Percentiles rank a stretch among this genome's conserved stretches.
phyloP scores from a whole-genome alignment of 495 filamentous ascomycete species.

The Platismatia glauca region DNA sequence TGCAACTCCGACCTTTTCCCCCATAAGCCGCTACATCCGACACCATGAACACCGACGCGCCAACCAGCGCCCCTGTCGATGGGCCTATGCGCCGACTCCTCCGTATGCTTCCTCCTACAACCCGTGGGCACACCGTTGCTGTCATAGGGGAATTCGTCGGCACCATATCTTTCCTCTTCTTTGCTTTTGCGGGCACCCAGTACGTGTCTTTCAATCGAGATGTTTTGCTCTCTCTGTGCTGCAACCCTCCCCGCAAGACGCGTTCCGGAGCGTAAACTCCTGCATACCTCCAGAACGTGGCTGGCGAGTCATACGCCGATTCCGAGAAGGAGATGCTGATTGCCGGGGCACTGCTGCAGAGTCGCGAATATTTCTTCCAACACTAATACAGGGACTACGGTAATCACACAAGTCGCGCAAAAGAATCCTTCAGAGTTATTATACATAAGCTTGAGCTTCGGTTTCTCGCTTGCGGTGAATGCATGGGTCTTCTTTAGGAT shows the following conservation, averaged over 20 bases:
- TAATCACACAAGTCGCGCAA: slow-evolving; percentile 13
- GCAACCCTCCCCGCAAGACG: not conserved
- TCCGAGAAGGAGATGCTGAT: not conserved
- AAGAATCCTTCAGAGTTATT: slow-evolving; percentile 30
- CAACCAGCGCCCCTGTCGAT: slow-evolving; percentile 2
- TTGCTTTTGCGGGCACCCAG: slow-evolving; percentile 71
- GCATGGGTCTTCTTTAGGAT: slow-evolving; percentile 61
- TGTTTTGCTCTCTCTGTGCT: not conserved
- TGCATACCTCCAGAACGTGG: not conserved
- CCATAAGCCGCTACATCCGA: no score
- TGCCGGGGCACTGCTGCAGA: not conserved
- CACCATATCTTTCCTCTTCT: slow-evolving; percentile 76
- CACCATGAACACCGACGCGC: slow-evolving; percentile 19
- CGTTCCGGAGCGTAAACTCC: not conserved
- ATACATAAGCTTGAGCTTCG: slow-evolving; percentile 48
- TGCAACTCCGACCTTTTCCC: not conserved
- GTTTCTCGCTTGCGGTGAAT: slow-evolving; percentile 57
- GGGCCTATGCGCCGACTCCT: slow-evolving; percentile 6
- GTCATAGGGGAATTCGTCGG: slow-evolving; percentile 64
- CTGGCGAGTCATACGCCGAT: not conserved
- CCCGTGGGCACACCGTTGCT: slow-evolving; percentile 37
- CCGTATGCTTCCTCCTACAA: slow-evolving; percentile 11
- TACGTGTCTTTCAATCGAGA: slow-evolving; percentile 33
- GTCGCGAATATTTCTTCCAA: slow-evolving; percentile 21
- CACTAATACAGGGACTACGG: slow-evolving; percentile 18